These are phyloP conservation scores for Ganoderma lucidum DNA, from an alignment of 1,284 basidiomycete species.

Conservation along the genomic window DNA sequence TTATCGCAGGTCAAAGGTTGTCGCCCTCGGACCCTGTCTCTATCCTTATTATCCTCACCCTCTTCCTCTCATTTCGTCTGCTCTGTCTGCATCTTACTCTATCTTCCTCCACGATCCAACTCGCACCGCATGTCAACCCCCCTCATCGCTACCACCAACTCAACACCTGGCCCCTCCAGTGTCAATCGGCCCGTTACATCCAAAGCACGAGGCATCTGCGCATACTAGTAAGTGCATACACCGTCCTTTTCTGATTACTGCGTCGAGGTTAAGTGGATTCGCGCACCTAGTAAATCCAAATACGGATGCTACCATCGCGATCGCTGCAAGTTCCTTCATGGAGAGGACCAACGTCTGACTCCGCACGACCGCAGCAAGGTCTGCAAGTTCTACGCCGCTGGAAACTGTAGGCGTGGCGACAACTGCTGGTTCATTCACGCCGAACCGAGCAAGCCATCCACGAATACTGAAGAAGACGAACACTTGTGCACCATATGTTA, in stretches of 20 bases:
- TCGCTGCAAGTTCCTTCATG: slow-evolving; percentile 79
- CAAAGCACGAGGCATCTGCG: slow-evolving; percentile 36
- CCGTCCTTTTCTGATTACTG: background rate
- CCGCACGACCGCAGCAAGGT: slow-evolving; percentile 74
- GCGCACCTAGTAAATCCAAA: slow-evolving; percentile 43
- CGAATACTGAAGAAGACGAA: slow-evolving; percentile 49
- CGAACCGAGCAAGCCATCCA: slow-evolving; percentile 36
- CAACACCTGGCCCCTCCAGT: background rate
- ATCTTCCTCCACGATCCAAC: background rate
- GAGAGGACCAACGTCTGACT: slow-evolving; percentile 58
- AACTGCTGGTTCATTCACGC: slow-evolving; percentile 78
- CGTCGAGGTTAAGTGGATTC: slow-evolving; percentile 9
- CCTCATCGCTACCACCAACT: background rate
- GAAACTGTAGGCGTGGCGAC: slow-evolving; percentile 71
- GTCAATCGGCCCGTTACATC: slow-evolving; percentile 62
- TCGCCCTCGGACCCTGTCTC: background rate
- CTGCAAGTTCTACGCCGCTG: slow-evolving; percentile 69
- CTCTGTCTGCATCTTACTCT: background rate
- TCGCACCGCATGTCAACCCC: slow-evolving; percentile 18
- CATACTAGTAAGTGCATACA: slow-evolving; percentile 32
- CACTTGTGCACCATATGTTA: slow-evolving; percentile 72
- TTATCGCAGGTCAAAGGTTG: slow-evolving; percentile 23
- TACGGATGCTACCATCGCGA: slow-evolving; percentile 73
- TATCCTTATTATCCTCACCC: background rate
- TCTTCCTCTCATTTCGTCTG: slow-evolving; percentile 8